Percentiles rank a stretch among this genome's conserved stretches.
Conservation (phyloP, 2,329 filamentous ascomycete genomes). For the Pseudogymnoascus sp. region DNA sequence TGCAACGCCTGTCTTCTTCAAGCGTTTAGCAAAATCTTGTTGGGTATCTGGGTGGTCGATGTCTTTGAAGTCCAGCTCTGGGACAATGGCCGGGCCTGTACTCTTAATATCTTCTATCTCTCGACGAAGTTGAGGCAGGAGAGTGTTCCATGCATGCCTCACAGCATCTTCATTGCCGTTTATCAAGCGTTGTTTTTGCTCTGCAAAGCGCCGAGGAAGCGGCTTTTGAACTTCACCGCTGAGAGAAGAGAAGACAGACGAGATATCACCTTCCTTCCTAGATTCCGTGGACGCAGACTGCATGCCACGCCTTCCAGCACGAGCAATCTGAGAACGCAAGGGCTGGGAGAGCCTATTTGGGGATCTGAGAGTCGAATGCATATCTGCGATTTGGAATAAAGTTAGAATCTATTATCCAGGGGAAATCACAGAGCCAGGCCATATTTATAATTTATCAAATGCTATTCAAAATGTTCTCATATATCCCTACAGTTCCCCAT, state of each 20-base stretch:
- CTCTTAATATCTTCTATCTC: slow-evolving; percentile 42
- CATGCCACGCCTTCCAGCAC: not conserved
- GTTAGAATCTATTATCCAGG: not conserved
- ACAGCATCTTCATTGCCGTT: slow-evolving; percentile 42
- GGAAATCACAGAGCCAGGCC: not conserved
- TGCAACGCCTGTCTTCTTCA: slow-evolving; percentile 22
- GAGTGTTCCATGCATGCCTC: slow-evolving; percentile 39
- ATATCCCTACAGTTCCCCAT: not conserved
- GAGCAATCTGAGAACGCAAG: not conserved
- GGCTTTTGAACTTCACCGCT: slow-evolving; percentile 39
- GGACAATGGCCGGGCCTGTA: slow-evolving; percentile 42
- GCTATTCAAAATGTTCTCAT: not conserved
- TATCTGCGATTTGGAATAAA: not conserved
- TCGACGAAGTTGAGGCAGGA: slow-evolving; percentile 37
- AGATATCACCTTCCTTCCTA: slow-evolving; percentile 51
- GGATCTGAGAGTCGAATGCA: slow-evolving; percentile 6
- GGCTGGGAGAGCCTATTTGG: not conserved
- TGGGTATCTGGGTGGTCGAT: slow-evolving; percentile 23
- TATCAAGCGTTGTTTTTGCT: slow-evolving; percentile 47
- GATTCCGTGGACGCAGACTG: not conserved
- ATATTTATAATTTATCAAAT: slow-evolving; percentile 2
- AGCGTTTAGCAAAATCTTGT: slow-evolving; percentile 14
- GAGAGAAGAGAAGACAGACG: slow-evolving; percentile 53
- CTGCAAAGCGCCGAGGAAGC: slow-evolving; percentile 47
- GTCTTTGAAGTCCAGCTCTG: slow-evolving; percentile 42